phyloP scores from a whole-genome alignment of 257 asterid genomes.

The Nicotiana benthamiana region DNA sequence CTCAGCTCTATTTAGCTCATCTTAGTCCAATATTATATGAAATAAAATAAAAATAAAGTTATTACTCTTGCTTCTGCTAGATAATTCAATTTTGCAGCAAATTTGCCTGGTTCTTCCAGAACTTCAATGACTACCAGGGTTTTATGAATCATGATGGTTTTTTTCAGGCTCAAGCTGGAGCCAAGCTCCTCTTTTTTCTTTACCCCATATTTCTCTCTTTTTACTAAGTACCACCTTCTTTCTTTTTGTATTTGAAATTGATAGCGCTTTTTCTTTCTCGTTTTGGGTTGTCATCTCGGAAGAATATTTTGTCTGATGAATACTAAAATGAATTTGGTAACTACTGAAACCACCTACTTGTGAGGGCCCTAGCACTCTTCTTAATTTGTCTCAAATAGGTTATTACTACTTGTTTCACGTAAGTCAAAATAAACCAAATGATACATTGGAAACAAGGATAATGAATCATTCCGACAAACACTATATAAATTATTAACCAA shows the following conservation, averaged over 20 bases:
- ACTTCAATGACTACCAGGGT: too few relatives aligned
- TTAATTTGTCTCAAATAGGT: constrained; percentile 13
- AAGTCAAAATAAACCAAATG: constrained; percentile 26
- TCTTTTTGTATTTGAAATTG: not conserved
- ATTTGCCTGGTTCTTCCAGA: not conserved
- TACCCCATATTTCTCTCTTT: not conserved
- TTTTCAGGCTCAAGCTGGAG: not conserved
- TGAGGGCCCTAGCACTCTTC: constrained; percentile 17
- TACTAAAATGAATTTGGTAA: not conserved
- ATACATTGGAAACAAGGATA: too few relatives aligned
- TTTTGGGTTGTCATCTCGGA: too few relatives aligned
- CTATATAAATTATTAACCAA: too few relatives aligned
- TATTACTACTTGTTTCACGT: not conserved
- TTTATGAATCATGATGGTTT: not conserved
- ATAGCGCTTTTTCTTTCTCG: too few relatives aligned
- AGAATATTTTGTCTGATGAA: not conserved
- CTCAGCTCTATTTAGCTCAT: not conserved
- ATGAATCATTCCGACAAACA: too few relatives aligned
- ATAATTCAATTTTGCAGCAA: not conserved
- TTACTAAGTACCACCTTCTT: not conserved
- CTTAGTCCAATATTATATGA: not conserved
- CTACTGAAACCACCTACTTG: not conserved
- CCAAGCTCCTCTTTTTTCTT: not conserved
- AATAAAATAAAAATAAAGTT: too few relatives aligned
- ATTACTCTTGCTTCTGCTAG: not conserved